Base-by-base conservation (phyloP, 2,329 filamentous ascomycete genomes). In the Akanthomyces lecanii region DNA sequence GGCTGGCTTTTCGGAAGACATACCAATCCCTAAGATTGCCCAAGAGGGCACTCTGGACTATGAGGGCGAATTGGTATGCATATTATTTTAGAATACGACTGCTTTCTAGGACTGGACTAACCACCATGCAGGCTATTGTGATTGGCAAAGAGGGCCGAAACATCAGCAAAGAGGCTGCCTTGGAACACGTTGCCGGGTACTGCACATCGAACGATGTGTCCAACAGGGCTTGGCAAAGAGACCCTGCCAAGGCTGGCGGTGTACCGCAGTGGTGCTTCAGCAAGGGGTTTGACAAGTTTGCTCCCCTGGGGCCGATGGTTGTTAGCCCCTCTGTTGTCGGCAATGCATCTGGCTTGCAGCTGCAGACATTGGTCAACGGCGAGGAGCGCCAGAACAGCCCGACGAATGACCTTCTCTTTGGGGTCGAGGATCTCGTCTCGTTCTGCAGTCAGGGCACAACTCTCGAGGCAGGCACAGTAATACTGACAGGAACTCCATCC, bases 271-370 rank as follows among this genome's bases (percentile, higher is more conserved):
- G 82, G 72, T 85, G 80, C 65, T 80, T 85, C 63, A 82, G 82
- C 58, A 85, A 85, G 69, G 81, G 78, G 0, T 76, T 79, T 6
- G 82, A 85, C 70, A 82, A 80, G 5, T 85, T 81, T 64, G 83
- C 81, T 28, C 82, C 82, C 0, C 78, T 85, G 67, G 80, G 83
- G 0, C 82, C 82, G 1, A 72, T 83, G 10, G 67, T 77, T 3
- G 74, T 77, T 0, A 71, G 71, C 5, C 72, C 74, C 0, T 47
- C 64, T 0, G 63, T 73, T 0, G 69, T 76, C 1, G 72, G 71
- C 0, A 68, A 70, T 44, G 73, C 72, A 4, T 69, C 69, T 0
- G 67, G 68, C 7, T 47, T 75, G 2, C 67, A 63, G 2, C 58
- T 78, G 30, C 71, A 70, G 54, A 80, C 78, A 0, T 68, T 71